Conservation (phyloP, 2,329 filamentous ascomycete genomes). For the Hypoxylon sp. region DNA sequence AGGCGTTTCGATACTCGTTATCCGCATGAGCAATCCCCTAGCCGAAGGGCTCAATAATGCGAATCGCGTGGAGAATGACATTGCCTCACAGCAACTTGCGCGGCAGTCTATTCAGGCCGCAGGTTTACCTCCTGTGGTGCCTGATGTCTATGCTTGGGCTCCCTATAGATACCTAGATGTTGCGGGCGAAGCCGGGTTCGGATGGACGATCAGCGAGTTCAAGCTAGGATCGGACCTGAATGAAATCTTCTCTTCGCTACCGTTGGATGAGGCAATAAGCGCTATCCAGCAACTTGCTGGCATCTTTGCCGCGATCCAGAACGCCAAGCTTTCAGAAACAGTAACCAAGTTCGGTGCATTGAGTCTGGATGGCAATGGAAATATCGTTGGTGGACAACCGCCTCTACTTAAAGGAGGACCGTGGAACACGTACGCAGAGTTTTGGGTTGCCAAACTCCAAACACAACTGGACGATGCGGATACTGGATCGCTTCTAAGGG, state of each 20-base stretch:
- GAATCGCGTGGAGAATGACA: slow-evolving; percentile 13
- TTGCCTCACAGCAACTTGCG: slow-evolving; percentile 12
- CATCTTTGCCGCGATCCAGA: slow-evolving; percentile 7
- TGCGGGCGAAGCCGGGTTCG: slow-evolving; percentile 7
- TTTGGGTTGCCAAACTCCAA: slow-evolving; percentile 9
- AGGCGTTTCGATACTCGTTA: slow-evolving; percentile 3
- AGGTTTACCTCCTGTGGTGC: slow-evolving; percentile 2
- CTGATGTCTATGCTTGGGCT: slow-evolving; percentile 14
- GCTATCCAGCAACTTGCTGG: slow-evolving; percentile 6
- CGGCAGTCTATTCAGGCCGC: slow-evolving; percentile 2
- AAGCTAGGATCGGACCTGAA: slow-evolving; percentile 11
- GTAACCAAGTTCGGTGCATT: slow-evolving; percentile 12
- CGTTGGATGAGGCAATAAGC: slow-evolving; percentile 1
- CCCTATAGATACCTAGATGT: slow-evolving; percentile 10
- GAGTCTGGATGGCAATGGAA: slow-evolving; percentile 4
- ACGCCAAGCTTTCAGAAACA: slow-evolving; percentile 1
- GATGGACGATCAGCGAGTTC: slow-evolving; percentile 14
- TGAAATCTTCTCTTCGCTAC: slow-evolving; percentile 1
- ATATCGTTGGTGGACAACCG: slow-evolving; percentile 9
- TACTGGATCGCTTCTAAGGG: slow-evolving; percentile 11
- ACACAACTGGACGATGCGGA: slow-evolving; percentile 14
- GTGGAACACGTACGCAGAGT: slow-evolving; percentile 12
- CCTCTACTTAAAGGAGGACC: slow-evolving; percentile 15
- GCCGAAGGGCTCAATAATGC: slow-evolving; percentile 15
- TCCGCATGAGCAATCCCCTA: slow-evolving; percentile 14